Conservation (phyloP, 345 rosid species). For the Sisymbrium altissimum region DNA sequence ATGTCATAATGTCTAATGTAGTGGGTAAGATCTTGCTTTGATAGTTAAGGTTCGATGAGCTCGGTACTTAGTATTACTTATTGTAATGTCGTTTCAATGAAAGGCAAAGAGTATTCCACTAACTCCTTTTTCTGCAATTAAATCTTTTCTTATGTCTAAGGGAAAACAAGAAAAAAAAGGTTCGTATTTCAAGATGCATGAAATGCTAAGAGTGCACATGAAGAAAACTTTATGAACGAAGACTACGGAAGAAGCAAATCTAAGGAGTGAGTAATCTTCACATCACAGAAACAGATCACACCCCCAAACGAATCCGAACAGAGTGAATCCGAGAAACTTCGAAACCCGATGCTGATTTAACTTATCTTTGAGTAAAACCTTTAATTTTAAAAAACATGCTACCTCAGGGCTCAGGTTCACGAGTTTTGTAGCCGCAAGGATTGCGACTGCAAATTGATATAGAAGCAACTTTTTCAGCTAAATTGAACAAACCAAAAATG, state of each 20-base stretch:
- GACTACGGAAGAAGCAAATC: not conserved
- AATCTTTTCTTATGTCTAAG: not conserved
- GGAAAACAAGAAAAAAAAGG: not conserved
- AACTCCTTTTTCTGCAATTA: not conserved
- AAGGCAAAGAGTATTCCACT: not conserved
- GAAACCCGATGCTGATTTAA: not conserved
- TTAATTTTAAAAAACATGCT: not conserved
- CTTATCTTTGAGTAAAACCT: not conserved
- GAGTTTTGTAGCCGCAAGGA: slow-evolving; percentile 70
- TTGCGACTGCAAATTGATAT: slow-evolving; percentile 67
- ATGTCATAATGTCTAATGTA: not conserved
- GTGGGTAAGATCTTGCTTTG: slow-evolving; percentile 2
- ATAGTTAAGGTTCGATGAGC: slow-evolving; percentile 3
- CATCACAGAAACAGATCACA: not conserved
- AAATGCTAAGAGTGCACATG: not conserved
- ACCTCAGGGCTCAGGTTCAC: slow-evolving; percentile 51
- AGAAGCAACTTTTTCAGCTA: slow-evolving; percentile 72
- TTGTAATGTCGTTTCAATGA: not conserved
- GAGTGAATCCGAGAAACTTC: not conserved
- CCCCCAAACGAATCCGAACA: not conserved
- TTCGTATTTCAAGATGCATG: not conserved
- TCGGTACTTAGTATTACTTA: not conserved
- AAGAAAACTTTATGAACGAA: not conserved
- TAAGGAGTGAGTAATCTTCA: not conserved
- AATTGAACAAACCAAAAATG: not conserved